A percentile compares a stretch with the other conserved stretches of the same genome.
phyloP scores from a whole-genome alignment of 129 eudicot species.

The sunflower (Helianthus annuus) region HanXRQr2.0-SUNRISE NC_035441.2:15384743-15385242 shows the following conservation, averaged over 20 bases:
- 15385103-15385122: neutral
- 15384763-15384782: conserved; percentile 6
- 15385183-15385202: neutral
- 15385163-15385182: neutral
- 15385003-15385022: neutral
- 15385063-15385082: neutral
- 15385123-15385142: neutral
- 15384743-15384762: conserved; percentile 1
- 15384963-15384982: neutral
- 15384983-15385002: neutral
- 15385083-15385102: neutral
- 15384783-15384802: neutral
- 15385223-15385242: no score
- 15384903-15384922: neutral
- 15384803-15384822: conserved; percentile 1
- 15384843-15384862: neutral
- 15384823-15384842: neutral
- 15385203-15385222: neutral
- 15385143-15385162: neutral
- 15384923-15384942: neutral
- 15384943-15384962: no score
- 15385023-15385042: neutral
- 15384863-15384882: neutral
- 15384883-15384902: neutral
- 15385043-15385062: neutral